Conservation (phyloP, 805 yeast species). For the Metschnikowia shivogae region DNA sequence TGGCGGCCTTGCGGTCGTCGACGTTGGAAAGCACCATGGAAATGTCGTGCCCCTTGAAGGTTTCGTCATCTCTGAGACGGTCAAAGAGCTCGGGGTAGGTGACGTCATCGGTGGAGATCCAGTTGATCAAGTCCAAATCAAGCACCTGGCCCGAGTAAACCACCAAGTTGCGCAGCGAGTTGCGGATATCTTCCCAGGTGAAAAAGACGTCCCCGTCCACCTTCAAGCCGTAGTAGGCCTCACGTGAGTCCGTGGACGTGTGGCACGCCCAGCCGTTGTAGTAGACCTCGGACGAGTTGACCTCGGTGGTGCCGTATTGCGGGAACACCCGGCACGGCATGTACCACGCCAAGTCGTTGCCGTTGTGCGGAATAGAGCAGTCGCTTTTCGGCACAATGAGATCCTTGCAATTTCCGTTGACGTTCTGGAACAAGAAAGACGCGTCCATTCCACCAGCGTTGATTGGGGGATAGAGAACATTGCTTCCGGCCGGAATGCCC, state of each 20-base stretch:
- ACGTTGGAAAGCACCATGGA: conserved; percentile 65
- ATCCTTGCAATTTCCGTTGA: conserved; percentile 83
- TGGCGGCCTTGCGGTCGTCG: conserved; percentile 66
- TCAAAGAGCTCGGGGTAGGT: conserved; percentile 72
- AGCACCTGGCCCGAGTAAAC: conserved; percentile 88
- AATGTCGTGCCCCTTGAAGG: conserved; percentile 74
- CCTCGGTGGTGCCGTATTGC: conserved; percentile 67
- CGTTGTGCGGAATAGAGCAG: conserved; percentile 63
- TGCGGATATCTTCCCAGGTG: conserved; percentile 81
- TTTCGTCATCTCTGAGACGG: conserved; percentile 49
- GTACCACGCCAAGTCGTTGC: conserved; percentile 81
- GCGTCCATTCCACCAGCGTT: conserved; percentile 89
- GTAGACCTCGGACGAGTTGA: conserved; percentile 58
- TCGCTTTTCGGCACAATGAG: conserved; percentile 66
- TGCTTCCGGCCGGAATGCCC: conserved; percentile 67
- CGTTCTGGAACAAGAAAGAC: conserved; percentile 82
- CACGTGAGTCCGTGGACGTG: conserved; percentile 66
- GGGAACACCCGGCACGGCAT: conserved; percentile 80
- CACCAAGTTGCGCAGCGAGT: conserved; percentile 67
- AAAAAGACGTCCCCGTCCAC: conserved; percentile 74
- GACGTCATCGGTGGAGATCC: conserved; percentile 69
- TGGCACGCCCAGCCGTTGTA: conserved; percentile 88
- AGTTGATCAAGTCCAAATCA: conserved; percentile 70
- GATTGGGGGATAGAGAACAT: conserved; percentile 77
- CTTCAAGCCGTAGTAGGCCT: conserved; percentile 56